Evolutionary conservation across 805 yeast genomes (phyloP).

Genomic region (Pichia ethanolica): DNA sequence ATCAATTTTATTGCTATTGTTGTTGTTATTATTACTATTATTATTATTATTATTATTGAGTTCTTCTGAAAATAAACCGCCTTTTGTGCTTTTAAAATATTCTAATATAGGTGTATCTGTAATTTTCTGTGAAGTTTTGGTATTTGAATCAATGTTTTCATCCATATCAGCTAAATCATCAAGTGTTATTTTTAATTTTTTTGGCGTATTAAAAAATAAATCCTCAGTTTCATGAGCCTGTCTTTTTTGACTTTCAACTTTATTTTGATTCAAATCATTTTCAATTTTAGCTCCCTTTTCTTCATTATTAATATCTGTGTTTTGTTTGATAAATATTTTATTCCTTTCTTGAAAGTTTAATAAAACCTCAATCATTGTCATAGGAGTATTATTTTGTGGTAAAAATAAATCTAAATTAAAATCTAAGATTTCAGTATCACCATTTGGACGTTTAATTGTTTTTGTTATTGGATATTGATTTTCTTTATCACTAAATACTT

Average conservation of each 20-base stretch:
- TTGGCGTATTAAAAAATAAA: neutral
- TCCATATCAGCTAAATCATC: neutral
- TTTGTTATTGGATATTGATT: slow-evolving; percentile 38
- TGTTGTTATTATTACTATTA: neutral
- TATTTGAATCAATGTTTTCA: neutral
- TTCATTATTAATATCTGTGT: neutral
- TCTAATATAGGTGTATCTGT: slow-evolving; percentile 10
- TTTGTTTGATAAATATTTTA: neutral
- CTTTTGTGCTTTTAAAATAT: slow-evolving; percentile 5
- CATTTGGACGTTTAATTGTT: slow-evolving; percentile 40
- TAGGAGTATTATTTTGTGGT: slow-evolving; percentile 25
- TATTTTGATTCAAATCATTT: too few species aligned
- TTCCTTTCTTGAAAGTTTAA: slow-evolving; percentile 26
- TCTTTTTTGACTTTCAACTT: too few species aligned
- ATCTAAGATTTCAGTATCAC: slow-evolving; percentile 54
- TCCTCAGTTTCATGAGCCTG: neutral
- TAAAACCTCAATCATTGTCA: slow-evolving; percentile 42
- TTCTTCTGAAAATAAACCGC: slow-evolving; percentile 7
- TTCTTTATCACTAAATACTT: slow-evolving; percentile 34
- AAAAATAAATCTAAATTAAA: slow-evolving; percentile 54
- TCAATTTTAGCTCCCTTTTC: neutral
- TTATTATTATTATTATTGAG: slow-evolving; percentile 21
- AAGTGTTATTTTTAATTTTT: slow-evolving; percentile 27
- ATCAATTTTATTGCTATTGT: neutral
- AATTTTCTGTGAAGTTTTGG: slow-evolving; percentile 14